Base-by-base conservation (phyloP, 345 rosid species). In the Eucalyptus regnans region DNA sequence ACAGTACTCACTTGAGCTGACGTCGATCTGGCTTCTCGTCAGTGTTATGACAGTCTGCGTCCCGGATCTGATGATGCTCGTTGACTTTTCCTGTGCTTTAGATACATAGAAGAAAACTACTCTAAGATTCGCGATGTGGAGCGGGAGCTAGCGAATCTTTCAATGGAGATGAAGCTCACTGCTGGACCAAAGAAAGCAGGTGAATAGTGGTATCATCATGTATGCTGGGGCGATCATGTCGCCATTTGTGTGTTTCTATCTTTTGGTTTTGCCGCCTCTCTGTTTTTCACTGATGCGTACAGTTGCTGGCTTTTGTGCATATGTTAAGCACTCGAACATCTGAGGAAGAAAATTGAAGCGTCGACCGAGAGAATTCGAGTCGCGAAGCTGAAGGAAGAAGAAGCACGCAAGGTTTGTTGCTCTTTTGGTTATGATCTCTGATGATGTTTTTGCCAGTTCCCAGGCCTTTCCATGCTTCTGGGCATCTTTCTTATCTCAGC, bases 111-210 rank as follows among this genome's bases (percentile, higher is more conserved):
- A 64, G 99, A 97, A 93, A 96, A 97, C 68, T 97, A 96, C 90
- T 90, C 98, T 23, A 96, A 94, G 86, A 97, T 98, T 87, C 96
- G 96, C 86, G 97, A 95, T 94, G 96, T 98, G 5, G 99, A 98
- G 90, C 91, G 96, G 90, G 98, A 98, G 92, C 92, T 97, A 8
- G 94, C 93, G 88, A 94, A 92, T 93, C 96, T 96, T 66, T 89
- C 95, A 0, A 87, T 98, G 97, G 99, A 98, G 89, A 93, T 98
- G 98, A 98, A 98, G 92, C 98, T 98, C 90, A 98, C 98, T 9
- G 95, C 99, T 87, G 99, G 99, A 71, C 99, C 99, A 52, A 98
- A 98, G 92, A 97, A 94, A 89, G 97, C 97, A 90, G 99, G 98
- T 96, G 44, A 51, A 18, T 52, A 52, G 87, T 20, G 68, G 50